Evolutionary conservation across 1,139 yeast genomes (phyloP), one percentile per base, ranked within the genome.

Genomic region (Wickerhamomyces sp.): DNA sequence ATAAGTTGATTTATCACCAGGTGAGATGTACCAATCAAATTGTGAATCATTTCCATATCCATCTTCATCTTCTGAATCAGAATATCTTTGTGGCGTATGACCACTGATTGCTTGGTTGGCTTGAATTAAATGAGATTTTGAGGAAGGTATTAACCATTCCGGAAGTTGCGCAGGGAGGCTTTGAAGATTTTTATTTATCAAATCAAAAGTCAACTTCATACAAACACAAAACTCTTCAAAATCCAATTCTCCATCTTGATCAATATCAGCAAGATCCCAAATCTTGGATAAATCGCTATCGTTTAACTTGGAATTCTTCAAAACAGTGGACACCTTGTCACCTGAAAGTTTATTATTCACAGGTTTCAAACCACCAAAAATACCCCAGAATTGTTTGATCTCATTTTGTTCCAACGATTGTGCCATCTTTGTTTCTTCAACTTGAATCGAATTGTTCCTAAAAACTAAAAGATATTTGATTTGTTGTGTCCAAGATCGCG

Each of bases 181-280:
- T 9, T 68, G 57, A 32, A 72, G 66, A 29, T 77, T 80, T 20
- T 89, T 88, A 59, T 89, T 88, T 33, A 91, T 91, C 53, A 83
- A 62, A 58, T 91, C 98, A 57, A 88, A 93, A 32, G 89, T 85
- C 42, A 91, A 71, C 46, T 96, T 72, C 98, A 91, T 93, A 38
- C 97, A 91, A 44, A 91, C 87, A 57, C 97, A 91, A 59, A 91
- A 91, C 62, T 91, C 98, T 59, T 91, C 99, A 58, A 91, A 91
- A 59, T 93, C 99, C 49, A 91, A 70, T 48, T 70, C 70, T 16
- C 96, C 96, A 59, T 91, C 98, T 38, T 75, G 75, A 59, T 91
- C 98, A 36, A 91, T 87, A 58, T 91, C 99, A 13, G 95, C 82
- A 30, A 91, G 63, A 48, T 85, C 87, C 98, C 98, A 91, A 28